phyloP scores from a whole-genome alignment of 495 filamentous ascomycete species.

The Talaromyces stipitatus region DNA sequence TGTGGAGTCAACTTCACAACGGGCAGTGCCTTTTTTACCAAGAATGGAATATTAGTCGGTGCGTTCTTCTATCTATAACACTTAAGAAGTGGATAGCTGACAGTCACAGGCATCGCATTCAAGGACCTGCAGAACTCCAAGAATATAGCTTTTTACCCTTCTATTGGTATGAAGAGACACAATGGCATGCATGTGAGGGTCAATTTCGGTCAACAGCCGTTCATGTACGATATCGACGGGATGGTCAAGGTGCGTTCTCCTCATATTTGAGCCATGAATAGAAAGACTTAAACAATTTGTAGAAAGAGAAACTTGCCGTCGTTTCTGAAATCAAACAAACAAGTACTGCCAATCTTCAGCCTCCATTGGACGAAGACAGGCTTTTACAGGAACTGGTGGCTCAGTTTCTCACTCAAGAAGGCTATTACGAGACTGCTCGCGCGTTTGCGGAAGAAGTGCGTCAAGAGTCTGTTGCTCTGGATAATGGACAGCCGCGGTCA shows the following conservation, averaged over 20 bases:
- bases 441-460: slow-evolving; percentile 83
- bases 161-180: slow-evolving; percentile 85
- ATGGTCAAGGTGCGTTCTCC: slow-evolving; percentile 59
- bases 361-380: slow-evolving; percentile 61
- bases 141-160: slow-evolving; percentile 66
- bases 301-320: slow-evolving; percentile 58
- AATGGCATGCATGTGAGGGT: slow-evolving; percentile 71
- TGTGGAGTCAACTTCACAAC: slow-evolving; percentile 92
- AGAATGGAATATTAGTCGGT: slow-evolving; percentile 79
- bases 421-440: slow-evolving; percentile 89
- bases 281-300: slow-evolving; percentile 1
- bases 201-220: slow-evolving; percentile 89
- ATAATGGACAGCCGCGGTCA: slow-evolving; percentile 42
- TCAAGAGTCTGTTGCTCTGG: slow-evolving; percentile 58
- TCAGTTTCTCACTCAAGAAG: slow-evolving; percentile 90
- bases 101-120: slow-evolving; percentile 64
- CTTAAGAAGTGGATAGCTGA: background rate
- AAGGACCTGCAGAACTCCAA: slow-evolving; percentile 51
- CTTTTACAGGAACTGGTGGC: slow-evolving; percentile 78
- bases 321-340: slow-evolving; percentile 46
- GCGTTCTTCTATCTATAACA: slow-evolving; percentile 18
- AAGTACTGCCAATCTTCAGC: slow-evolving; percentile 49
- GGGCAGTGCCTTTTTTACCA: slow-evolving; percentile 87
- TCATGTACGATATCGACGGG: slow-evolving; percentile 87
- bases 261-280: background rate